Evolutionary conservation across 306 rosid species (phyloP).

Genomic region (Adenanthera pavonina): DNA sequence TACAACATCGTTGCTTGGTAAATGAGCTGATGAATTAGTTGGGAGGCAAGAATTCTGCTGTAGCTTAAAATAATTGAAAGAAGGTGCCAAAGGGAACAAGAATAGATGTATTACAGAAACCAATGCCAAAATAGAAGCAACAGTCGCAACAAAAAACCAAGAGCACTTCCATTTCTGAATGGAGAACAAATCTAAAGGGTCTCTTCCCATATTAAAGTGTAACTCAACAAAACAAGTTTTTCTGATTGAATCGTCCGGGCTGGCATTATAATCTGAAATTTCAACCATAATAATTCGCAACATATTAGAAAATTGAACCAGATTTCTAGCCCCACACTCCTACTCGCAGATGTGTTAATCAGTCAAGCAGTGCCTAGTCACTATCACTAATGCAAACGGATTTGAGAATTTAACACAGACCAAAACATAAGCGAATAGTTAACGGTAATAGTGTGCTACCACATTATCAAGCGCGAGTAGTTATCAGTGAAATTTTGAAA

Average conservation of each 20-base stretch:
- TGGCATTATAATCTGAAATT: conserved; percentile 45
- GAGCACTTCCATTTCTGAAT: conserved; percentile 71
- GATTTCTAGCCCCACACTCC: background rate
- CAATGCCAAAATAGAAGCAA: conserved; percentile 72
- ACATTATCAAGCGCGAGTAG: conserved; percentile 9
- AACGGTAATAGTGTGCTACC: conserved; percentile 11
- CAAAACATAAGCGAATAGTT: conserved; percentile 25
- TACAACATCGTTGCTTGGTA: conserved; percentile 32
- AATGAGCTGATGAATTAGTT: conserved; percentile 48
- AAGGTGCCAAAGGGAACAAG: conserved; percentile 79
- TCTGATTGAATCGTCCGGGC: background rate
- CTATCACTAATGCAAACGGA: background rate
- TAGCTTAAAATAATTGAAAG: conserved; percentile 68
- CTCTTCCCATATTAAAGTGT: conserved; percentile 36
- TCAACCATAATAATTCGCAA: conserved; percentile 10
- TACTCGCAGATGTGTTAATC: background rate
- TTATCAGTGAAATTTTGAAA: background rate
- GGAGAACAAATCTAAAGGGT: conserved; percentile 60
- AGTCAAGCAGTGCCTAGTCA: conserved; percentile 17
- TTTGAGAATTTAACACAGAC: conserved; percentile 15
- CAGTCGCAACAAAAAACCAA: conserved; percentile 66
- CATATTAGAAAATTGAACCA: conserved; percentile 28
- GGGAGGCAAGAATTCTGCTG: conserved; percentile 60
- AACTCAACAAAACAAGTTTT: conserved; percentile 31
- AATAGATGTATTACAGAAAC: conserved; percentile 75